Evolutionary conservation across 306 rosid species (phyloP).

Genomic region (Heteromeles arbutifolia): DNA sequence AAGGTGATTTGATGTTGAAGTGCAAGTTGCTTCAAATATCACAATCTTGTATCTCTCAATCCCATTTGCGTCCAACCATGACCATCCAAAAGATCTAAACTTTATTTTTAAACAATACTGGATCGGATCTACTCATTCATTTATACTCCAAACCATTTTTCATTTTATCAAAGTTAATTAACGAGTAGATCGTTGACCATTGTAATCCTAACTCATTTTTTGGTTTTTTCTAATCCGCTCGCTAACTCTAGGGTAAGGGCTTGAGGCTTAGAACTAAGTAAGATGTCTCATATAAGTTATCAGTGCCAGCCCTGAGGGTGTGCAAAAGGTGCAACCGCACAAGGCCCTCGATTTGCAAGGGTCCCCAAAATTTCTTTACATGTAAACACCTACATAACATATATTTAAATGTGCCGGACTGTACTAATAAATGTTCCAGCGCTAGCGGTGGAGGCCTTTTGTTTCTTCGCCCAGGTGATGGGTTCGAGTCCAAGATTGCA

Average conservation of each 20-base stretch:
- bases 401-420: no score
- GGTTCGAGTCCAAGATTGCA: no score
- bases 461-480: no score
- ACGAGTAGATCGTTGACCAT: no score
- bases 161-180: not conserved
- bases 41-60: not conserved
- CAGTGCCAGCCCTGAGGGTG: no score
- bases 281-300: not conserved
- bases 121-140: slow-evolving; percentile 2
- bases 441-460: no score
- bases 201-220: no score
- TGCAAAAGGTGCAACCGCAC: no score
- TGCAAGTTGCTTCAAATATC: not conserved
- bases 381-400: no score
- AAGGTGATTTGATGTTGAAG: not conserved
- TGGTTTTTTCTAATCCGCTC: not conserved
- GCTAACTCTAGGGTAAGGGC: not conserved
- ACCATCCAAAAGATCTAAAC: slow-evolving; percentile 8
- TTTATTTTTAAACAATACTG: not conserved
- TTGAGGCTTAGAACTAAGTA: not conserved
- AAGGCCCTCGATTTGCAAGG: no score
- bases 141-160: not conserved
- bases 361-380: no score
- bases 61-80: slow-evolving; percentile 23
- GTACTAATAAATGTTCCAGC: no score